Conservation (phyloP, 805 yeast genomes). For the Jamesozyma jinghongensis region DNA sequence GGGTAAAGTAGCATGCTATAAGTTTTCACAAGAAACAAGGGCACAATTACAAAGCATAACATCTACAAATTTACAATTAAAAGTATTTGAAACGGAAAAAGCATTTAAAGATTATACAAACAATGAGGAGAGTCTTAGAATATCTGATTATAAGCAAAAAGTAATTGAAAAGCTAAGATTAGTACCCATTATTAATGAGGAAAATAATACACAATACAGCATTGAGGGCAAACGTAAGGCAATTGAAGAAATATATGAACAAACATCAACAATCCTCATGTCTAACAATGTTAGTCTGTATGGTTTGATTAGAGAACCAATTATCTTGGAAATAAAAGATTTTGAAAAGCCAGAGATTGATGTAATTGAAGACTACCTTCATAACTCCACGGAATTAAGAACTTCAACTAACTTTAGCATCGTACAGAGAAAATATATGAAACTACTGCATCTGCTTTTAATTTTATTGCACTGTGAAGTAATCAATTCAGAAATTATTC, state of each 20-base stretch:
- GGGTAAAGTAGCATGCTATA: conserved; percentile 5
- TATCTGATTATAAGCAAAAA: background rate
- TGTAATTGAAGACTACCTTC: conserved; percentile 13
- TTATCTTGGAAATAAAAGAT: conserved; percentile 16
- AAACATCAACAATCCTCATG: conserved; percentile 12
- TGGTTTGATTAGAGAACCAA: conserved; percentile 12
- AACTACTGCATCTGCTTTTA: conserved; percentile 17
- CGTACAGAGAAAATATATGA: conserved; percentile 16
- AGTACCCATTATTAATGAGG: conserved; percentile 14
- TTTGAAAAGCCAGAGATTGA: conserved; percentile 17
- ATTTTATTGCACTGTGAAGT: conserved; percentile 17
- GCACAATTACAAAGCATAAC: conserved; percentile 5
- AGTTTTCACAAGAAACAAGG: background rate
- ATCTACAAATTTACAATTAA: conserved; percentile 1
- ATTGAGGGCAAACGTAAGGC: conserved; percentile 19
- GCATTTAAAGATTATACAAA: conserved; percentile 8
- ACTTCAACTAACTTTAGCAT: conserved; percentile 10
- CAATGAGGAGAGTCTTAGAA: conserved; percentile 5
- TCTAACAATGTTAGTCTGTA: conserved; percentile 15
- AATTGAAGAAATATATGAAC: conserved; percentile 14
- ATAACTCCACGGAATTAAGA: conserved; percentile 1
- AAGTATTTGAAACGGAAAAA: conserved; percentile 11
- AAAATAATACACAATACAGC: conserved; percentile 14
- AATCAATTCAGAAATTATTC: conserved; percentile 13
- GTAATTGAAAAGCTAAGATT: conserved; percentile 20